Percentiles rank a stretch among this genome's conserved stretches.
These are phyloP conservation scores for Diversispora epigaea DNA, from an alignment of 192 early-diverging fungal genomes.

Conservation along the genomic window DNA sequence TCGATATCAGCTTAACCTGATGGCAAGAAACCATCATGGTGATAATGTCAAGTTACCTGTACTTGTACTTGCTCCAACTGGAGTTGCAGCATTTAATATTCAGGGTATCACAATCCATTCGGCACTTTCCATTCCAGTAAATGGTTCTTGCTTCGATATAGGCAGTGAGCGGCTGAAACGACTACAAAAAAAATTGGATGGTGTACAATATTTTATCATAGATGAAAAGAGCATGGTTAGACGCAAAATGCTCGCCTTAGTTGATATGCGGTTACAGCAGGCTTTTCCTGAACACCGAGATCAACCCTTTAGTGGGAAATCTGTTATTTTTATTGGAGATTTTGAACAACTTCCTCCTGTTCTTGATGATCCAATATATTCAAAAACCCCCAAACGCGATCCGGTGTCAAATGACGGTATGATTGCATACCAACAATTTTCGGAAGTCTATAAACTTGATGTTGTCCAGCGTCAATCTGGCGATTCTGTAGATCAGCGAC, in stretches of 20 bases:
- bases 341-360: no score
- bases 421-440: background rate
- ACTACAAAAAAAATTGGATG: background rate
- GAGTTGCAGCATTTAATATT: background rate
- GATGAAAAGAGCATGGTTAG: background rate
- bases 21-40: no score
- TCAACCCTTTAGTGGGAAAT: background rate
- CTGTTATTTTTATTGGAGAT: background rate
- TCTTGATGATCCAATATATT: background rate
- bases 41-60: no score
- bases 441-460: background rate
- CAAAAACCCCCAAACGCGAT: background rate
- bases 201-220: background rate
- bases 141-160: background rate
- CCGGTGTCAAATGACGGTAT: background rate
- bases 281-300: background rate
- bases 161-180: slow-evolving; percentile 3
- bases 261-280: no score
- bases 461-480: no score
- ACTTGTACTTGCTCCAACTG: background rate
- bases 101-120: background rate
- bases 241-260: no score
- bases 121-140: background rate
- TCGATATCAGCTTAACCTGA: background rate
- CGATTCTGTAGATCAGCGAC: background rate